A percentile compares a stretch with the other conserved stretches of the same genome.
Evolutionary conservation across 257 asterid species (phyloP).

Genomic region (Asclepias syriaca): DNA sequence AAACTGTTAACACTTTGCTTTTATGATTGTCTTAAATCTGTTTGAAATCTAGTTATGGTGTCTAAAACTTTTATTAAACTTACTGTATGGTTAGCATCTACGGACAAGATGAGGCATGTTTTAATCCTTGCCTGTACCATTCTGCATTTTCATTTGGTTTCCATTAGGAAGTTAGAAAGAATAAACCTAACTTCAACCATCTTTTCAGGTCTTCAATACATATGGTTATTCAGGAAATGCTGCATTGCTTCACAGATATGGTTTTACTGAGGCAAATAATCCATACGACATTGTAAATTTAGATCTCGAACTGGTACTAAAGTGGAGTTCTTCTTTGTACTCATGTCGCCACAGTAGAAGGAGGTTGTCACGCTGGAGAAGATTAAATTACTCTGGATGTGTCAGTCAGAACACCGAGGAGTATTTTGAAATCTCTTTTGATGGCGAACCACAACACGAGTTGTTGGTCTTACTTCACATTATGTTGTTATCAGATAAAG

Average conservation of each 20-base stretch:
- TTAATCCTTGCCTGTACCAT: not conserved
- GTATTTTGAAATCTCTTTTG: constrained; percentile 72
- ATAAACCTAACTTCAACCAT: not conserved
- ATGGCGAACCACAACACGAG: constrained; percentile 80
- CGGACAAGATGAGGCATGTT: not conserved
- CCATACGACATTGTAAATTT: constrained; percentile 78
- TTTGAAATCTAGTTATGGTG: not conserved
- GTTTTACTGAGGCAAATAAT: constrained; percentile 77
- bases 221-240: constrained; percentile 84
- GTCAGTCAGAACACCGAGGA: constrained; percentile 60
- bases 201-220: constrained; percentile 75
- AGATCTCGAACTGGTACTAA: constrained; percentile 65
- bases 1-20: not conserved
- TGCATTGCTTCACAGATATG: constrained; percentile 93
- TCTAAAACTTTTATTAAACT: not conserved
- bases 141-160: not conserved
- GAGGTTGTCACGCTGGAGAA: constrained; percentile 71
- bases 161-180: not conserved
- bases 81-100: not conserved
- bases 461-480: constrained; percentile 62
- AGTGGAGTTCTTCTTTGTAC: constrained; percentile 68
- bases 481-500: constrained; percentile 56
- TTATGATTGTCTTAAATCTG: not conserved
- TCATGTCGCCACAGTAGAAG: constrained; percentile 61
- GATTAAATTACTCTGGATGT: constrained; percentile 59